Evolutionary conservation across 768 basidiomycete genomes (phyloP), one percentile per base, ranked within the genome.

Genomic region (Suillus brevipes): DNA sequence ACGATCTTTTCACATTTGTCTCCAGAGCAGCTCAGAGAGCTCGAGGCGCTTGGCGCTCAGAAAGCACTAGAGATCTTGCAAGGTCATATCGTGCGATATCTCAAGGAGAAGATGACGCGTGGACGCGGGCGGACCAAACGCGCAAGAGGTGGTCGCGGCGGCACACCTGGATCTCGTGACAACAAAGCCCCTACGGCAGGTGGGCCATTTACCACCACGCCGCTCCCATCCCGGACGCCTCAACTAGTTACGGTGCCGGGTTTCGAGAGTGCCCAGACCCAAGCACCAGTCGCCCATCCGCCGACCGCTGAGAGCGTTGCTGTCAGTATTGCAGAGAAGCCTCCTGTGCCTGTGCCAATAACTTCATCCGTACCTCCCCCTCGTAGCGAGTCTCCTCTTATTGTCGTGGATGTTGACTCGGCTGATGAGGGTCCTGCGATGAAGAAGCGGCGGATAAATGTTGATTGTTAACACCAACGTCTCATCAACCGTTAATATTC

Each of bases 21-120:
- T 4, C 80, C 83, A 52, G 88, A 89, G 66, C 90, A 90, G 75
- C 78, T 97, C 52, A 84, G 83, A 64, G 89, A 90, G 53, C 78
- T 96, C 34, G 91, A 95, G 76, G 83, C 84, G 61, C 85, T 95
- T 75, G 93, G 93, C 2, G 91, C 93, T 0, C 86, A 89, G 73
- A 88, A 90, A 68, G 94, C 95, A 7, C 78, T 97, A 60, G 85
- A 87, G 68, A 88, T 94, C 25, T 79, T 97, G 63, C 94, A 94
- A 66, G 87, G 85, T 3, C 91, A 95, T 70, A 92, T 96, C 74
- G 91, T 94, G 50, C 85, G 90, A 62, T 91, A 89, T 66, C 78
- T 95, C 72, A 96, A 95, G 77, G 91, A 94, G 74, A 82, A 81
- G 67, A 85, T 87, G 68, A 75, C 71, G 69, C 65, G 69, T 45